Evolutionary conservation across 257 asterid species (phyloP).

Genomic region (Penstemon davidsonii): DNA sequence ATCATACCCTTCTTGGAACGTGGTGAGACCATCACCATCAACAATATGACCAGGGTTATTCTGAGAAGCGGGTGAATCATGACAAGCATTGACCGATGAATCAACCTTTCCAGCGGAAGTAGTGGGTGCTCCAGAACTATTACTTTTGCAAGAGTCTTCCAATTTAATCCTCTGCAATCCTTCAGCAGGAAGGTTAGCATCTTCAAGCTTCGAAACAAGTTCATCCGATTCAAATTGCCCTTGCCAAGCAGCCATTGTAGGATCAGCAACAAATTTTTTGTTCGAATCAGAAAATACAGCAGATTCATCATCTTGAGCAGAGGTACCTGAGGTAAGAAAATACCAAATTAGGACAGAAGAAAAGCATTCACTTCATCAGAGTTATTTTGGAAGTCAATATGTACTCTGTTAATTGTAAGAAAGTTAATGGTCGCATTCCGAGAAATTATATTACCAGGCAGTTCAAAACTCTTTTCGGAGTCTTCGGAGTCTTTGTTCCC

Average conservation of each 20-base stretch:
- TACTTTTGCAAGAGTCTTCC: slow-evolving; percentile 43
- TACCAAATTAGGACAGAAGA: slow-evolving; percentile 28
- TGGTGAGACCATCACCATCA: slow-evolving; percentile 34
- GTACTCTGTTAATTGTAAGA: slow-evolving; percentile 25
- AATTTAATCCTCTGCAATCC: slow-evolving; percentile 18
- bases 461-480: slow-evolving; percentile 32
- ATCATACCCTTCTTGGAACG: slow-evolving; percentile 58
- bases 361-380: slow-evolving; percentile 26
- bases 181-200: slow-evolving; percentile 24
- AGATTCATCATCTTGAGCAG: slow-evolving; percentile 29
- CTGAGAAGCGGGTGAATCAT: slow-evolving; percentile 44
- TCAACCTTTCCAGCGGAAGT: slow-evolving; percentile 35
- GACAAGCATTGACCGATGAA: slow-evolving; percentile 32
- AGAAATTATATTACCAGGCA: slow-evolving; percentile 37
- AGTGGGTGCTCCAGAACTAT: slow-evolving; percentile 35
- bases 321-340: slow-evolving; percentile 38
- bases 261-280: slow-evolving; percentile 23
- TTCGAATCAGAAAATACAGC: too few species aligned
- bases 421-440: slow-evolving; percentile 18
- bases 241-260: slow-evolving; percentile 27
- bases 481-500: slow-evolving; percentile 22
- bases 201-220: slow-evolving; percentile 33
- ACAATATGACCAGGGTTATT: slow-evolving; percentile 31
- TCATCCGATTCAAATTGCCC: slow-evolving; percentile 16
- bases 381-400: slow-evolving; percentile 30